Percentiles rank a stretch among this genome's conserved stretches.
These are phyloP conservation scores for Monilinia polystroma DNA, from an alignment of 2,329 filamentous ascomycete genomes.

Conservation along the genomic window DNA sequence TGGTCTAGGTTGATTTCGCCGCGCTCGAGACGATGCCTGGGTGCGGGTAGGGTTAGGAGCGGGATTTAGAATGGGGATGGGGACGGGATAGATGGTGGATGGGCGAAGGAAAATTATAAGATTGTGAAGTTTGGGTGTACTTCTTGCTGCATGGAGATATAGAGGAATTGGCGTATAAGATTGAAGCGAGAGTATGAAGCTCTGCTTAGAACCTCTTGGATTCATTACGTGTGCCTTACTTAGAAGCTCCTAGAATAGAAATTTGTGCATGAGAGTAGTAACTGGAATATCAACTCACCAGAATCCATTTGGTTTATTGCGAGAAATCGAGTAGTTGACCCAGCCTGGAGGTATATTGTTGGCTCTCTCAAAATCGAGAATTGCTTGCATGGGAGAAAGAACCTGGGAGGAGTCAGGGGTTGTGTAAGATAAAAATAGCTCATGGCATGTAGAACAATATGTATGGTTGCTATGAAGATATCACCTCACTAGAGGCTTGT, in stretches of 20 bases:
- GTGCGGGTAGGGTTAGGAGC: background rate
- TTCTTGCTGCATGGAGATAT: too few relatives aligned
- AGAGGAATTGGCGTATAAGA: too few relatives aligned
- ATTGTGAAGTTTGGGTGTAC: background rate
- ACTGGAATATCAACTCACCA: slow-evolving; percentile 52
- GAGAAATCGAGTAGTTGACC: slow-evolving; percentile 87
- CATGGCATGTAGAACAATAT: background rate
- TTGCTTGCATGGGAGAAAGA: slow-evolving; percentile 86
- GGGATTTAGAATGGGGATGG: too few relatives aligned
- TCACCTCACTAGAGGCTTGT: background rate
- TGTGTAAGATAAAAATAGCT: background rate
- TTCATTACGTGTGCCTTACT: background rate
- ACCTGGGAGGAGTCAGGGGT: slow-evolving; percentile 51
- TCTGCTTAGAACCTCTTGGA: background rate
- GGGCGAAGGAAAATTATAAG: background rate
- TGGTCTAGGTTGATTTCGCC: slow-evolving; percentile 76
- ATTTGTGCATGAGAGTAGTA: background rate
- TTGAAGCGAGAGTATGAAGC: background rate
- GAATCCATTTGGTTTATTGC: slow-evolving; percentile 71
- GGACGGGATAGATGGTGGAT: too few relatives aligned
- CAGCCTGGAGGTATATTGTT: slow-evolving; percentile 80
- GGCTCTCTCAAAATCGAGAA: slow-evolving; percentile 81
- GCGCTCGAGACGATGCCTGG: slow-evolving; percentile 72
- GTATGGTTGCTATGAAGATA: background rate
- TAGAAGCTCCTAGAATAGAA: background rate